Base-by-base conservation (phyloP, 306 rosid genomes). In the Bauhinia variegata region DNA sequence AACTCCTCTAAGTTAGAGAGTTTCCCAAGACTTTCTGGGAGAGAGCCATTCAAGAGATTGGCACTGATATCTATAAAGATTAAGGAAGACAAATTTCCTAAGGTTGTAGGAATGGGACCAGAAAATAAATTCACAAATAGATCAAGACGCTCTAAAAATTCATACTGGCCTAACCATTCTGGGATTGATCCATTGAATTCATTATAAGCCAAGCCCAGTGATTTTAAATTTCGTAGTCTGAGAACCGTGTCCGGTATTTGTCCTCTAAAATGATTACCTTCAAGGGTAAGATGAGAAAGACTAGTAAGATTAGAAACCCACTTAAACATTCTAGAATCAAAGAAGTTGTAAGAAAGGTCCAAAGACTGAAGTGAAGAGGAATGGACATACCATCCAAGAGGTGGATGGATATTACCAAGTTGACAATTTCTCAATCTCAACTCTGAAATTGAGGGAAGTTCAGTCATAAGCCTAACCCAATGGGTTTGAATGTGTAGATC, bases 331-430 rank as follows among this genome's bases (percentile, higher is more conserved):
- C 67, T 16, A 67, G 77, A 71, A 12, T 33, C 52, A 2, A 75
- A 10, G 5, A 0, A 1, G 6, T 71, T 55, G 4, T 0, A 0
- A 6, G 78, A 75, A 8, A 71, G 71, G 49, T 54, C 60, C 34
- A 80, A 65, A 37, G 11, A 39, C 11, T 0, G 15, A 50, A 79
- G 73, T 37, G 79, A 78, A 14, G 83, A 31, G 19, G 68, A 69
- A 43, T 74, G 69, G 54, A 69, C 37, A n/a, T n/a, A n/a, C 8
- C 0, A 70, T 1, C 34, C 5, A 13, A 69, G 43, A 15, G 55
- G 11, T 5, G 18, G 77, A 18, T 55, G 55, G n/a, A 74, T 3
- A 6, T 36, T 48, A 17, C 41, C 37, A n/a, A 79, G 37, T 3
- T 3, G 0, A 59, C 77, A 79, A 13, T 0, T 0, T 0, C 9